phyloP scores from a whole-genome alignment of 805 yeast genomes.

The Ogataea ganodermae region DNA sequence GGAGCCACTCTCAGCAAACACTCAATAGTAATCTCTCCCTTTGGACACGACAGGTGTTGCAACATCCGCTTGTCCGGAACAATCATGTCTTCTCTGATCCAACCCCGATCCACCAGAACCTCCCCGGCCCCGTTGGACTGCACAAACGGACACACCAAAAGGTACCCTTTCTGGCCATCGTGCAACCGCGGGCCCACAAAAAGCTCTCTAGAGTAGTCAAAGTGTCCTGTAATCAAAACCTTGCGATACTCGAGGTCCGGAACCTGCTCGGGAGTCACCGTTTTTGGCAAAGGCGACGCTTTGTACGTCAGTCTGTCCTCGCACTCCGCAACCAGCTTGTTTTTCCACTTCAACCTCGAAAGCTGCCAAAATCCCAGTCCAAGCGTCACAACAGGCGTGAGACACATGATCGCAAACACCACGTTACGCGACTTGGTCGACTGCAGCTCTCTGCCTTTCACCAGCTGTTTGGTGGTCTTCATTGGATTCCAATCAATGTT shows the following conservation, averaged over 20 bases:
- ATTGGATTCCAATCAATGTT: constrained; percentile 86
- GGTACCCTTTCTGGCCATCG: constrained; percentile 75
- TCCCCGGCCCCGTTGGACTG: constrained; percentile 76
- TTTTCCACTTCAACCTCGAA: constrained; percentile 84
- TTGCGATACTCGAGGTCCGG: constrained; percentile 79
- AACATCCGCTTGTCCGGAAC: constrained; percentile 56
- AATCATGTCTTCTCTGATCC: constrained; percentile 75
- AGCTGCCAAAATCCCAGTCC: constrained; percentile 94
- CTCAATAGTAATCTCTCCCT: constrained; percentile 67
- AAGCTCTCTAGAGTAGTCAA: constrained; percentile 82
- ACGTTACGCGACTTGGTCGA: constrained; percentile 28
- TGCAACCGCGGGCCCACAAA: constrained; percentile 87
- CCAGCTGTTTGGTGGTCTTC: constrained; percentile 45
- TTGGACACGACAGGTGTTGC: constrained; percentile 70
- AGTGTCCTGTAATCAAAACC: constrained; percentile 74
- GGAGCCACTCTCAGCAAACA: constrained; percentile 75
- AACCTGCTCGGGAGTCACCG: constrained; percentile 63
- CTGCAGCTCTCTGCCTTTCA: constrained; percentile 31
- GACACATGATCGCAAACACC: constrained; percentile 44
- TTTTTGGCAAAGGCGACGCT: constrained; percentile 70
- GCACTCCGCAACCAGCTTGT: constrained; percentile 73
- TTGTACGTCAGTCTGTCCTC: constrained; percentile 79
- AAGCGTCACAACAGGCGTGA: constrained; percentile 88
- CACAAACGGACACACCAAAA: constrained; percentile 77
- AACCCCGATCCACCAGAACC: constrained; percentile 85